Percentiles rank a stretch among this genome's conserved stretches.
These are phyloP conservation scores for Friedmanniomyces simplex DNA, from an alignment of 495 filamentous ascomycete species.

Conservation along the genomic window DNA sequence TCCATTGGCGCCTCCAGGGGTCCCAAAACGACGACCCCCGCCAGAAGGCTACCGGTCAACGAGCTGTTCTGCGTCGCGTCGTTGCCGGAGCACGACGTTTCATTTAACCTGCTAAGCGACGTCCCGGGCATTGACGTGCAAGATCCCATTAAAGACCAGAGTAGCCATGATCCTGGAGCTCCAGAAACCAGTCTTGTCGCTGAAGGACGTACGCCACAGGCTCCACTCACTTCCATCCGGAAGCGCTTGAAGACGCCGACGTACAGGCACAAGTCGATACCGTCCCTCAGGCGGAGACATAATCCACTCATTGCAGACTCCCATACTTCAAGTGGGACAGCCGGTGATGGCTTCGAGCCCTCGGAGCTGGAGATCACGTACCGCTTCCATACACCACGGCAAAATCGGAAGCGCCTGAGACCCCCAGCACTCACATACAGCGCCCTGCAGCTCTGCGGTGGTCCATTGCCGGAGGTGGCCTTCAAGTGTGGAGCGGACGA, in stretches of 20 bases:
- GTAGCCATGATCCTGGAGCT: background rate
- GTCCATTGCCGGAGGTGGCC: conserved; percentile 14
- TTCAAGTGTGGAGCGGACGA: background rate
- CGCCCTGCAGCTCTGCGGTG: conserved; percentile 6
- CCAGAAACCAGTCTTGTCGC: too few relatives aligned
- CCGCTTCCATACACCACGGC: background rate
- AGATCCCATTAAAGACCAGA: conserved; percentile 4
- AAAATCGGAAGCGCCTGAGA: background rate
- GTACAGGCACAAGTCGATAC: background rate
- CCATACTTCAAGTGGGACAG: background rate
- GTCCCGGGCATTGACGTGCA: background rate
- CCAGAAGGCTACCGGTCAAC: conserved; percentile 9
- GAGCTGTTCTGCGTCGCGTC: conserved; percentile 6
- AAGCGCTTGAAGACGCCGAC: background rate
- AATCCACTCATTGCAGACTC: background rate
- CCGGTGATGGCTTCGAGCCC: conserved; percentile 19
- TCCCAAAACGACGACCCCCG: background rate
- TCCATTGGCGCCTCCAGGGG: background rate
- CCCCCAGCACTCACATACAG: background rate
- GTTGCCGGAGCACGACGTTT: background rate
- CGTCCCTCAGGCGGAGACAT: background rate
- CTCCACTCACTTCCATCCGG: background rate
- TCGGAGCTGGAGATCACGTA: conserved; percentile 2
- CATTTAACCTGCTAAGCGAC: background rate
- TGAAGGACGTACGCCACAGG: background rate